Evolutionary conservation across 768 basidiomycete species (phyloP).

Genomic region (Inosperma sp.): DNA sequence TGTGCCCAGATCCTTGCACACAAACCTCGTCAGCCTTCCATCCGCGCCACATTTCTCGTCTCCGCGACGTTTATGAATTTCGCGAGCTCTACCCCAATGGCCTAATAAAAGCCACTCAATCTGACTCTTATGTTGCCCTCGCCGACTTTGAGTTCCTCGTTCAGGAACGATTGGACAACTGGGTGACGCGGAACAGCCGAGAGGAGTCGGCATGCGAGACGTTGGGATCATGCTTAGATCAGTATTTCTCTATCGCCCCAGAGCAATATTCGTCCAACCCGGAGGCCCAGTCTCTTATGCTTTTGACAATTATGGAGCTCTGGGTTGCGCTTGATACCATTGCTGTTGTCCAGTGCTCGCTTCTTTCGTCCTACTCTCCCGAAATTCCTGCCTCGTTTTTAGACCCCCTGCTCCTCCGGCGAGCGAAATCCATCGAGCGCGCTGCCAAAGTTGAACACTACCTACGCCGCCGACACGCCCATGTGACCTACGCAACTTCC

Average conservation of each 20-base stretch:
- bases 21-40: slow-evolving; percentile 12
- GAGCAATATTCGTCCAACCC: slow-evolving; percentile 31
- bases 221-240: slow-evolving; percentile 26
- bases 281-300: slow-evolving; percentile 39
- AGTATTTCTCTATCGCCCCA: slow-evolving; percentile 17
- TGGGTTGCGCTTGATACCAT: slow-evolving; percentile 46
- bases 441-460: slow-evolving; percentile 28
- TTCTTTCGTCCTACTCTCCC: slow-evolving; percentile 42
- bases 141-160: slow-evolving; percentile 37
- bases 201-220: slow-evolving; percentile 15
- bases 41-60: slow-evolving; percentile 18
- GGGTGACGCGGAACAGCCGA: slow-evolving; percentile 24
- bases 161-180: slow-evolving; percentile 27
- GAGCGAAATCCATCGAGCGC: slow-evolving; percentile 24
- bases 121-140: slow-evolving; percentile 16
- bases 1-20: not conserved
- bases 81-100: slow-evolving; percentile 2
- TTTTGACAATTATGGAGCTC: slow-evolving; percentile 43
- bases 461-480: slow-evolving; percentile 25
- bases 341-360: slow-evolving; percentile 29
- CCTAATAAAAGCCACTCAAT: slow-evolving; percentile 3
- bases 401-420: slow-evolving; percentile 39
- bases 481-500: slow-evolving; percentile 19
- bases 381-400: slow-evolving; percentile 37
- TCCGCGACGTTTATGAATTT: slow-evolving; percentile 12